These are phyloP conservation scores for Sporothrix pallida DNA, from an alignment of 2,329 filamentous ascomycete species.

Conservation along the genomic window DNA sequence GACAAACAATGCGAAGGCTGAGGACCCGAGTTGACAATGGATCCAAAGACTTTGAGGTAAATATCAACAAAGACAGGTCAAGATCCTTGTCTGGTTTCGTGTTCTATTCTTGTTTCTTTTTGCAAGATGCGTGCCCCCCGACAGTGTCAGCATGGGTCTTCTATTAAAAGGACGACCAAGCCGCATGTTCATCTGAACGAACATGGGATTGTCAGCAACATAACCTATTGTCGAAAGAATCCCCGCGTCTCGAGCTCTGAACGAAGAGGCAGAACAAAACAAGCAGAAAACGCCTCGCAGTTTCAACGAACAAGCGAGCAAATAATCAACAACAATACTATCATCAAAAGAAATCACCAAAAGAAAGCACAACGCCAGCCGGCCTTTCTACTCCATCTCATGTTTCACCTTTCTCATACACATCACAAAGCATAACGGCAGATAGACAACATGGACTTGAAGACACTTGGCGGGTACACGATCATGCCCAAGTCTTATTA, in stretches of 20 bases:
- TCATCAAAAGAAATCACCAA: neutral
- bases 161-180: constrained; percentile 16
- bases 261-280: neutral
- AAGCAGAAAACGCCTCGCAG: neutral
- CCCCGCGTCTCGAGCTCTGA: neutral
- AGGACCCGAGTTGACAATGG: neutral
- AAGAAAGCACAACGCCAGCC: neutral
- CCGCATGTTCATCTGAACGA: neutral
- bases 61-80: neutral
- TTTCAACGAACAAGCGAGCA: neutral
- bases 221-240: neutral
- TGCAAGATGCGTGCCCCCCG: neutral
- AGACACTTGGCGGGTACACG: neutral
- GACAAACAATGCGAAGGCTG: neutral
- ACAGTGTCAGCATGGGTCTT: neutral
- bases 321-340: neutral
- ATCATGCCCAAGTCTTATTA: neutral
- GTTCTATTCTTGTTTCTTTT: no score
- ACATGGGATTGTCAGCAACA: neutral
- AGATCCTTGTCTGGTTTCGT: neutral
- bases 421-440: neutral
- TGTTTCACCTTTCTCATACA: neutral
- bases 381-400: neutral
- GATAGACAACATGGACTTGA: neutral
- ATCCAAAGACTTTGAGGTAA: neutral